Evolutionary conservation across 495 filamentous ascomycete species (phyloP).

Genomic region (Poronia punctata): DNA sequence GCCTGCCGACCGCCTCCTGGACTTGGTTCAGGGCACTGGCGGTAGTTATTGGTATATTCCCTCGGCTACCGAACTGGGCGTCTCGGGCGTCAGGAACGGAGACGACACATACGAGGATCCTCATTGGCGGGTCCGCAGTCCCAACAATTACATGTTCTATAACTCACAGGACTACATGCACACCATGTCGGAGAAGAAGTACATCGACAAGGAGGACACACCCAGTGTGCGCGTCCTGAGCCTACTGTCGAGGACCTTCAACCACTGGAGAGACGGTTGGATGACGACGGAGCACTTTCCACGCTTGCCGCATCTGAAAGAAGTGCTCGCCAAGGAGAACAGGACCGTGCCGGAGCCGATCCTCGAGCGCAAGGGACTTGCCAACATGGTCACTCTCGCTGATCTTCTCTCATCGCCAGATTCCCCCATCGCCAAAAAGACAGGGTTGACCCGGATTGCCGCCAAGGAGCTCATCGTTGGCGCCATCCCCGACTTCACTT

Average conservation of each 20-base stretch:
- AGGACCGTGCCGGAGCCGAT: constrained; percentile 5
- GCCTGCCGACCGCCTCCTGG: constrained; percentile 15
- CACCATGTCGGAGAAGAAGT: constrained; percentile 7
- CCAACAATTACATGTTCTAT: constrained; percentile 9
- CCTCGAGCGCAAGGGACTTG: constrained; percentile 8
- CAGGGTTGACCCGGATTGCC: constrained; percentile 6
- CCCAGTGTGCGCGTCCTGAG: constrained; percentile 9
- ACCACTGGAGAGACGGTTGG: constrained; percentile 12
- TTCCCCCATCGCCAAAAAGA: constrained; percentile 3
- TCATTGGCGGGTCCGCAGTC: constrained; percentile 7
- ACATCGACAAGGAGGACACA: constrained; percentile 1
- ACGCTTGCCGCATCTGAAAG: constrained; percentile 7
- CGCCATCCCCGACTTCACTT: constrained; percentile 9
- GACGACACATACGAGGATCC: constrained; percentile 10
- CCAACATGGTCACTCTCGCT: constrained; percentile 4
- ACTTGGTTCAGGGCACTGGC: constrained; percentile 4
- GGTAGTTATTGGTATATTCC: constrained; percentile 11
- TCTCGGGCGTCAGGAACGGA: constrained; percentile 4
- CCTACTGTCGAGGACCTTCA: constrained; percentile 7
- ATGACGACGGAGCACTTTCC: constrained; percentile 8
- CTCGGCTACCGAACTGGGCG: constrained; percentile 7
- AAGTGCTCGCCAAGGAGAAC: constrained; percentile 3
- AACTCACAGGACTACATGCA: constrained; percentile 12
- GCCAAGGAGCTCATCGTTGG: constrained; percentile 8
- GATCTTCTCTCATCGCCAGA: constrained; percentile 8